Evolutionary conservation across 495 filamentous ascomycete genomes (phyloP).

Genomic region (Xylaria sp.): DNA sequence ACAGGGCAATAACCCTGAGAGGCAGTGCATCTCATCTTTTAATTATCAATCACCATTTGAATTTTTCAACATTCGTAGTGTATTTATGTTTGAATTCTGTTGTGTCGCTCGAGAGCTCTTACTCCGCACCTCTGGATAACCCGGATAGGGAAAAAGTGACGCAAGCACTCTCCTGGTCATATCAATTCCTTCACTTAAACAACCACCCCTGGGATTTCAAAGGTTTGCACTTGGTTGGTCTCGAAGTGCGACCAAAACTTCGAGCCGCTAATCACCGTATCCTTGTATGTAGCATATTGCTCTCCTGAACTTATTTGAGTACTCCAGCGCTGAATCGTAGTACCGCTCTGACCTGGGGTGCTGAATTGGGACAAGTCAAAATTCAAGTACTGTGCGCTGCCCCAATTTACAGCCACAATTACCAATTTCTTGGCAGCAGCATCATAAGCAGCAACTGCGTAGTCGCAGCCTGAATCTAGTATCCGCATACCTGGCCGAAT

Average conservation of each 20-base stretch:
- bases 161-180: background rate
- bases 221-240: conserved; percentile 40
- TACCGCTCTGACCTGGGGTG: conserved; percentile 35
- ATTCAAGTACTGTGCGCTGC: conserved; percentile 43
- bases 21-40: background rate
- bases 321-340: conserved; percentile 43
- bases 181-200: conserved; percentile 8
- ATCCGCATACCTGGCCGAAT: conserved; percentile 46
- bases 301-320: conserved; percentile 43
- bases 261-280: conserved; percentile 18
- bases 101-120: background rate
- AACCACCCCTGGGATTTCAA: conserved; percentile 38
- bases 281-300: conserved; percentile 38
- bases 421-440: conserved; percentile 39
- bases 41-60: background rate
- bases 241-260: conserved; percentile 43
- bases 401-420: conserved; percentile 49
- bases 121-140: background rate
- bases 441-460: conserved; percentile 47
- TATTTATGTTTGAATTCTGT: background rate
- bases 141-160: background rate
- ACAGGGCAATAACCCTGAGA: background rate
- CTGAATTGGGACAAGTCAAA: conserved; percentile 45
- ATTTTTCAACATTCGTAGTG: background rate
- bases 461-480: conserved; percentile 43